These are phyloP conservation scores for Helotiales sp. DNA, from an alignment of 2,329 filamentous ascomycete genomes.

Conservation along the genomic window DNA sequence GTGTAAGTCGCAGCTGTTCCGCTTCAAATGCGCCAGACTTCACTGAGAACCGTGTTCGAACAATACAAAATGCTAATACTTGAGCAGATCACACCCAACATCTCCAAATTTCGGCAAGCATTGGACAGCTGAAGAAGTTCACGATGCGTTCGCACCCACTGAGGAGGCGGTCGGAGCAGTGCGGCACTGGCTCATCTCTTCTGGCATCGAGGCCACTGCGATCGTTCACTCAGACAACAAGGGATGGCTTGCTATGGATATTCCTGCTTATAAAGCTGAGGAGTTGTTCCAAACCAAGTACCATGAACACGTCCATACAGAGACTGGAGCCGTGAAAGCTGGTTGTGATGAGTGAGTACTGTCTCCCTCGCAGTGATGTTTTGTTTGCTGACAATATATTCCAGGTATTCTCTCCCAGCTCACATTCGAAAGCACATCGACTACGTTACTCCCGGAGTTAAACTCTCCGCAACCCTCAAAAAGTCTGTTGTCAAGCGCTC, in stretches of 20 bases:
- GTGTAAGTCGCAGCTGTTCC: constrained; percentile 17
- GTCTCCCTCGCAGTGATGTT: too few species aligned
- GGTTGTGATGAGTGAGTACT: constrained; percentile 37
- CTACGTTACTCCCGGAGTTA: constrained; percentile 47
- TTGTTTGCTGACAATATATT: neutral
- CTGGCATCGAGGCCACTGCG: constrained; percentile 33
- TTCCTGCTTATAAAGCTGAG: constrained; percentile 36
- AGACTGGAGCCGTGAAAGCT: constrained; percentile 31
- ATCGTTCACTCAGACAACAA: constrained; percentile 36
- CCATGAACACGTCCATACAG: constrained; percentile 35
- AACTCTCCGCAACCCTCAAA: constrained; percentile 31
- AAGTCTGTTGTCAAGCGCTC: constrained; percentile 12
- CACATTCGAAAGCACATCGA: constrained; percentile 44
- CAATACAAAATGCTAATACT: neutral
- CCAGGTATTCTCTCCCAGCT: constrained; percentile 41
- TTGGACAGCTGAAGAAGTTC: constrained; percentile 35
- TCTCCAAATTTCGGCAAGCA: constrained; percentile 39
- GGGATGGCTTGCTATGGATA: constrained; percentile 39
- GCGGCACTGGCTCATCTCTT: constrained; percentile 35
- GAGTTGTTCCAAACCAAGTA: constrained; percentile 37
- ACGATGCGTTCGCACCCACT: constrained; percentile 36
- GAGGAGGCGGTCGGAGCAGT: constrained; percentile 35
- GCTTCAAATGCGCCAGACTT: neutral
- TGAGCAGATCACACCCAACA: constrained; percentile 28
- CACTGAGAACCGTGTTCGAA: neutral